Evolutionary conservation across 139 green algal genomes (phyloP).

Genomic region (Diplosphaera chodatii): DNA sequence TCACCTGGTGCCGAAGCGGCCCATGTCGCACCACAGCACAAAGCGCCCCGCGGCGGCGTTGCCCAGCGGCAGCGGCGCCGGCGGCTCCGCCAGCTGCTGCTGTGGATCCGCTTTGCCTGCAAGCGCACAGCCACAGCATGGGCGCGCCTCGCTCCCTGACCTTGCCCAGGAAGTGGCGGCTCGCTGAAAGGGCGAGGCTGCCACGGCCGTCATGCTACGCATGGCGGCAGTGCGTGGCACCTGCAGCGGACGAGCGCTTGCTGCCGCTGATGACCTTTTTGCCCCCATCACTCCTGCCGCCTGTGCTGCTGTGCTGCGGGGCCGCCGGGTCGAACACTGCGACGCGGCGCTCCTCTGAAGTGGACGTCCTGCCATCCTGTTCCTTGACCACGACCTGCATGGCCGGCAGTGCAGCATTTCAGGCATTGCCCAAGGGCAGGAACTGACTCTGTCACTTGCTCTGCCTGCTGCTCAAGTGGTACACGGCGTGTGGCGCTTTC

Average conservation of each 20-base stretch:
- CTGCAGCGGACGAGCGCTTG: no score
- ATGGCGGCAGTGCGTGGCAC: no score
- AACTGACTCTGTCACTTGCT: no score
- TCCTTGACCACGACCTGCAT: constrained; percentile 7
- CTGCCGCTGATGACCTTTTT: neutral
- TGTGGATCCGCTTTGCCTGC: neutral
- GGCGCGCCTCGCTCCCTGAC: no score
- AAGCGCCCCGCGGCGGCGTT: constrained; percentile 17
- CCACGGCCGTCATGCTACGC: no score
- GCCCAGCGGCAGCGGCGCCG: constrained; percentile 9
- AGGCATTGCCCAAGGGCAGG: no score
- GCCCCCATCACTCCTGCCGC: neutral
- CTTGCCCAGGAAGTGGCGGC: no score
- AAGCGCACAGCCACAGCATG: no score
- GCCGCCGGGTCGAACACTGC: neutral
- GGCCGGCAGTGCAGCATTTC: no score
- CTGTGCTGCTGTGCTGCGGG: neutral
- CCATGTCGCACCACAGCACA: constrained; percentile 29
- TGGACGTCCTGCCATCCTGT: constrained; percentile 1
- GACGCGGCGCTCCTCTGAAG: constrained; percentile 13
- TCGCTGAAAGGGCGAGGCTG: no score
- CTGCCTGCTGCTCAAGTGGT: no score
- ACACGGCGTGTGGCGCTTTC: no score
- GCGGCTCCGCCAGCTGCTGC: neutral
- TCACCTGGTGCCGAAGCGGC: constrained; percentile 20